phyloP scores from a whole-genome alignment of 257 asterid genomes.

The Salvia hispanica region DNA sequence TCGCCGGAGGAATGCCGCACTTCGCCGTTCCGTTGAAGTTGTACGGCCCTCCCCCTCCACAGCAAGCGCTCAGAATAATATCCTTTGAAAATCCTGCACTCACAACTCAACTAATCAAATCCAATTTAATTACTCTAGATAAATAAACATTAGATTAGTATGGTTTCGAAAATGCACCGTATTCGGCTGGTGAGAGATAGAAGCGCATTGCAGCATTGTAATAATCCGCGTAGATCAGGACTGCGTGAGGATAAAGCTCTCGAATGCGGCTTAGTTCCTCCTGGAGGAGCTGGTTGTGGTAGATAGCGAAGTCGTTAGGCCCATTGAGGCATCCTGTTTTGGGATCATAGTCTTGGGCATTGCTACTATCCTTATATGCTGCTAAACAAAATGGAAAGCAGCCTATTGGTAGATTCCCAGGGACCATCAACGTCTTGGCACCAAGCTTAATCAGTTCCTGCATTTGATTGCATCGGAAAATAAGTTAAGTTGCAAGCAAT shows the following conservation, averaged over 20 bases:
- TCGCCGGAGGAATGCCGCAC: constrained; percentile 39
- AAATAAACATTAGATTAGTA: no score
- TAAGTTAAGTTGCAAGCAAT: no score
- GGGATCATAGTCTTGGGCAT: constrained; percentile 39
- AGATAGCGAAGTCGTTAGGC: constrained; percentile 41
- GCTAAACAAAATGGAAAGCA: constrained; percentile 43
- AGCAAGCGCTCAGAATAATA: constrained; percentile 44
- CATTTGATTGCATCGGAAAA: background rate
- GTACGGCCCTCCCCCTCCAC: constrained; percentile 55
- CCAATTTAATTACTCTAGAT: background rate
- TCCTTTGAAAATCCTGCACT: constrained; percentile 44
- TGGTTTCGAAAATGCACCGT: constrained; percentile 20
- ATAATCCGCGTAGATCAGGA: constrained; percentile 52
- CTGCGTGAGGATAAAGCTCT: constrained; percentile 41
- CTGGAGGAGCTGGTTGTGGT: constrained; percentile 48
- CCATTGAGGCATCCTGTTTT: constrained; percentile 54
- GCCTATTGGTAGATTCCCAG: constrained; percentile 56
- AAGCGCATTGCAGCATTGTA: constrained; percentile 45
- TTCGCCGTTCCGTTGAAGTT: constrained; percentile 26
- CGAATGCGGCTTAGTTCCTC: constrained; percentile 40
- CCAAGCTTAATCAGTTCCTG: constrained; percentile 58
- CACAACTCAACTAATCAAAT: background rate
- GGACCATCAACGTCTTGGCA: constrained; percentile 49
- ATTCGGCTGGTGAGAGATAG: constrained; percentile 38
- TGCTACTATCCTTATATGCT: constrained; percentile 22